Conservation (phyloP, 331 rosid genomes). For the Acacia concinna region DNA sequence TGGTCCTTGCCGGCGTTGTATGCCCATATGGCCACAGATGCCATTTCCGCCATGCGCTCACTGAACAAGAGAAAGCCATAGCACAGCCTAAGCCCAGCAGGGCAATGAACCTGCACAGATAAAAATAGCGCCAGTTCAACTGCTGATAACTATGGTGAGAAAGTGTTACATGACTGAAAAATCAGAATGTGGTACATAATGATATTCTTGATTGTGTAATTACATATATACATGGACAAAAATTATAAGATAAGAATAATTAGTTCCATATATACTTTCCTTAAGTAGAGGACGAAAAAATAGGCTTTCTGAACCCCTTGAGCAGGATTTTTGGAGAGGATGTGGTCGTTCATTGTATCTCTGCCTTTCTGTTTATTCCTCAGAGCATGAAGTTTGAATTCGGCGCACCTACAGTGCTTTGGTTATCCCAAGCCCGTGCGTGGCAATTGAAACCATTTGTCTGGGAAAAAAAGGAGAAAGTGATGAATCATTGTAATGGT, state of each 20-base stretch:
- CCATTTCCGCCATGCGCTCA: constrained; percentile 91
- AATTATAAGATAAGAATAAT: constrained; percentile 40
- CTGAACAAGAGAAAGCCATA: constrained; percentile 67
- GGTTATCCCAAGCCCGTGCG: background rate
- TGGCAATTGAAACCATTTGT: background rate
- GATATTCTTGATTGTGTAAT: constrained; percentile 41
- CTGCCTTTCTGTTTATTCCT: constrained; percentile 19
- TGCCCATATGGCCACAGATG: constrained; percentile 97
- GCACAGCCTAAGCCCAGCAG: constrained; percentile 49
- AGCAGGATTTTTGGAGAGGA: constrained; percentile 31
- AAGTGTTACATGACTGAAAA: constrained; percentile 29
- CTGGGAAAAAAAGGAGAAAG: background rate
- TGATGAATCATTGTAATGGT: constrained; percentile 28
- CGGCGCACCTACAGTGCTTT: constrained; percentile 22
- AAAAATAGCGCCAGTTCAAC: background rate
- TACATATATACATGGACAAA: constrained; percentile 35
- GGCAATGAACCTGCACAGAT: constrained; percentile 59
- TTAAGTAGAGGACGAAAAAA: constrained; percentile 10
- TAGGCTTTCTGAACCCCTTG: constrained; percentile 29
- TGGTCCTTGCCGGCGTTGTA: constrained; percentile 78
- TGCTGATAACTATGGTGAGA: constrained; percentile 9
- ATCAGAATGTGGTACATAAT: constrained; percentile 42
- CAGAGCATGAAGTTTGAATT: constrained; percentile 31
- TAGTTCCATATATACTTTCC: constrained; percentile 39
- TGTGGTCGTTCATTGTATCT: constrained; percentile 22